phyloP scores from a whole-genome alignment of 164 flowering plant species.

The grape (Vitis vinifera) region ASM3070453v1 NC_081811.1:2514501-2515000 shows the following conservation, averaged over 20 bases:
- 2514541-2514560: conserved; percentile 87
- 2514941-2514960: conserved; percentile 43
- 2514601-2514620: not conserved
- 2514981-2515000: conserved; percentile 21
- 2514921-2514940: conserved; percentile 79
- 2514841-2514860: conserved; percentile 53
- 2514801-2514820: not conserved
- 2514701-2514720: conserved; percentile 56
- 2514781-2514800: not conserved
- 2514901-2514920: conserved; percentile 86
- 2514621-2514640: conserved; percentile 45
- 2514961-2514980: conserved; percentile 36
- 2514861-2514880: conserved; percentile 90
- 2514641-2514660: conserved; percentile 53
- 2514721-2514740: conserved; percentile 78
- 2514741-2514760: conserved; percentile 78
- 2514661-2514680: conserved; percentile 44
- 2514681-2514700: conserved; percentile 35
- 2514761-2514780: conserved; percentile 8
- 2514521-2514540: conserved; percentile 77
- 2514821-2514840: not conserved
- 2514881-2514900: conserved; percentile 95
- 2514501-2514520: conserved; percentile 84
- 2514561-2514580: conserved; percentile 25
- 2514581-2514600: not conserved